Evolutionary conservation across 352 stramenopile genomes (phyloP).

Genomic region (Globisporangium echinulatum): DNA sequence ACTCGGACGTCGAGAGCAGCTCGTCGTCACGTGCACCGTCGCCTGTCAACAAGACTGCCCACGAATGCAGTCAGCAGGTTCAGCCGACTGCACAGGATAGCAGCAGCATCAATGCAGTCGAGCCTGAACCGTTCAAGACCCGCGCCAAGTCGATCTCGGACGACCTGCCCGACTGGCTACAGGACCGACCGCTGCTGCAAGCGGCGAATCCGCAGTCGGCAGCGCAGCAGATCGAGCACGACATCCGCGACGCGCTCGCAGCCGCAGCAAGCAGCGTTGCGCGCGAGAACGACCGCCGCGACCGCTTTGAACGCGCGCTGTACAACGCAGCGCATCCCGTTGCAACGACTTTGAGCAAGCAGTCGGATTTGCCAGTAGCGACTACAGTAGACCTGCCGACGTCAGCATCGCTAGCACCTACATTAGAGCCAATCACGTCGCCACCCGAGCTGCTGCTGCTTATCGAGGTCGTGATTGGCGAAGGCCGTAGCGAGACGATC

Average conservation of each 20-base stretch:
- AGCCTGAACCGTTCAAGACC: neutral
- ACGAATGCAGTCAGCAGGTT: too few relatives aligned
- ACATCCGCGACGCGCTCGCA: constrained; percentile 52
- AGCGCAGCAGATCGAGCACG: constrained; percentile 46
- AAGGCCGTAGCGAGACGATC: constrained; percentile 64
- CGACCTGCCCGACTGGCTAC: constrained; percentile 18
- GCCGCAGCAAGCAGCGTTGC: constrained; percentile 35
- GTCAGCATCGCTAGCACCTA: neutral
- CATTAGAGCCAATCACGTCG: neutral
- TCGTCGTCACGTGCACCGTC: constrained; percentile 1
- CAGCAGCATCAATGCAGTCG: neutral
- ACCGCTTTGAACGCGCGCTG: constrained; percentile 36
- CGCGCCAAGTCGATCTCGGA: constrained; percentile 2
- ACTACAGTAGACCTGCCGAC: too few relatives aligned
- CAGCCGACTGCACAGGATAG: neutral
- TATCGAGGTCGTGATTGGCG: constrained; percentile 73
- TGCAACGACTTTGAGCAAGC: neutral
- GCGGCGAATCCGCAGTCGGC: constrained; percentile 10
- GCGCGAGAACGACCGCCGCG: constrained; percentile 25
- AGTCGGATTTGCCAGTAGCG: neutral
- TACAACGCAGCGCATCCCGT: constrained; percentile 5
- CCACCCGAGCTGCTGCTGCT: constrained; percentile 48
- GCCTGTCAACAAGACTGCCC: neutral
- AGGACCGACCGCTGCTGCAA: constrained; percentile 1
- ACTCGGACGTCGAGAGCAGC: constrained; percentile 8